These are phyloP conservation scores for Mycena albidolilacea DNA, from an alignment of 768 basidiomycete genomes.

Conservation along the genomic window DNA sequence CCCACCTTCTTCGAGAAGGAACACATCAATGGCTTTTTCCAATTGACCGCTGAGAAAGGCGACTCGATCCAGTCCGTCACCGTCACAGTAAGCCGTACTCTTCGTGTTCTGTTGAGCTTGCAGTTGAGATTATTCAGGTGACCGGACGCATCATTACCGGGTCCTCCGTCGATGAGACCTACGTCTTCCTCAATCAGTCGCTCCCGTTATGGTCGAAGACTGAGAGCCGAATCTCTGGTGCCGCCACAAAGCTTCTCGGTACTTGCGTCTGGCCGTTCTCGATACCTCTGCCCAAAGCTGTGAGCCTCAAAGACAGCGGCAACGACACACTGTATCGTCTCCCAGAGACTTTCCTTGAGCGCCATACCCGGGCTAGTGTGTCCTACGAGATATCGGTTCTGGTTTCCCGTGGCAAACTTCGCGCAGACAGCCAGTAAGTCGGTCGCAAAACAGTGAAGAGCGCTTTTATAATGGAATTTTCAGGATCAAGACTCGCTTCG, in stretches of 20 bases:
- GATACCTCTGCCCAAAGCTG: constrained; percentile 60
- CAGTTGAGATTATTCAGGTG: constrained; percentile 49
- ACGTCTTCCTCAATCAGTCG: constrained; percentile 60
- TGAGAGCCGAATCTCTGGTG: constrained; percentile 54
- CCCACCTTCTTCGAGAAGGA: constrained; percentile 71
- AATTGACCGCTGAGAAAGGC: constrained; percentile 64
- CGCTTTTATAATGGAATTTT: neutral
- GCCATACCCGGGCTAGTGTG: constrained; percentile 62
- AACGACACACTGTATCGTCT: constrained; percentile 59
- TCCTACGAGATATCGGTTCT: constrained; percentile 65
- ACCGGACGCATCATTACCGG: constrained; percentile 69
- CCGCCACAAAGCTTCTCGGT: constrained; percentile 63
- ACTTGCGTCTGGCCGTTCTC: constrained; percentile 65
- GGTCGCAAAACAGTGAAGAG: neutral
- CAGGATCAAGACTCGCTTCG: constrained; percentile 67
- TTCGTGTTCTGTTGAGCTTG: neutral
- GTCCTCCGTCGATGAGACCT: constrained; percentile 57
- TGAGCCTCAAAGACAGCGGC: constrained; percentile 55
- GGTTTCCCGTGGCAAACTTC: constrained; percentile 64
- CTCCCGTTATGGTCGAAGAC: constrained; percentile 66
- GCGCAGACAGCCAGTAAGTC: constrained; percentile 63
- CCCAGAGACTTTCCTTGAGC: constrained; percentile 69
- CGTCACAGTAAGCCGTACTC: constrained; percentile 54
- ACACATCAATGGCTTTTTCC: constrained; percentile 62
- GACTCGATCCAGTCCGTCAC: constrained; percentile 67